These are phyloP conservation scores for Pyrenopolyporus hunteri DNA, from an alignment of 495 filamentous ascomycete genomes.

Conservation along the genomic window DNA sequence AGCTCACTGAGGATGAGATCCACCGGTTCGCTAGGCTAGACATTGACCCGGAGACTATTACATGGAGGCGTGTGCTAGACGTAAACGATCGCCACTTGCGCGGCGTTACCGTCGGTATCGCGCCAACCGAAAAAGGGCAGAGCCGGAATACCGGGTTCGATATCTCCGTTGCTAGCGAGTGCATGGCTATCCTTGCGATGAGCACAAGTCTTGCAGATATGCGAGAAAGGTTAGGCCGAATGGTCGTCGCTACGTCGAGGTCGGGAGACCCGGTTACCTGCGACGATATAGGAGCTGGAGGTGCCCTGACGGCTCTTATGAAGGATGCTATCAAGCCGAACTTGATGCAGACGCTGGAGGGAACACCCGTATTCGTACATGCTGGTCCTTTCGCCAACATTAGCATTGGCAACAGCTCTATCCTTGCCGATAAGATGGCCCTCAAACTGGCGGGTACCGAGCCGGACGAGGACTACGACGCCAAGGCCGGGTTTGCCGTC, in stretches of 20 bases:
- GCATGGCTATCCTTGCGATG: constrained; percentile 96
- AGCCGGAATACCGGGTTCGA: constrained; percentile 90
- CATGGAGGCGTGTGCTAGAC: constrained; percentile 94
- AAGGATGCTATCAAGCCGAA: constrained; percentile 98
- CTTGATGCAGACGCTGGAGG: constrained; percentile 97
- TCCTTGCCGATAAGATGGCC: constrained; percentile 92
- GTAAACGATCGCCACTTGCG: constrained; percentile 96
- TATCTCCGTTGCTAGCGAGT: constrained; percentile 96
- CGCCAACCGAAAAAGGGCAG: constrained; percentile 86
- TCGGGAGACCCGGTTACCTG: constrained; percentile 91
- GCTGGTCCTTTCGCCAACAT: constrained; percentile 98
- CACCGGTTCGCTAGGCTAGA: constrained; percentile 86
- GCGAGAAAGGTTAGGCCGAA: constrained; percentile 90
- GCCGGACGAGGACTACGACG: constrained; percentile 83
- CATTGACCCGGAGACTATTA: constrained; percentile 96
- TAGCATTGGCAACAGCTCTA: constrained; percentile 92
- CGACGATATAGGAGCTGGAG: constrained; percentile 92
- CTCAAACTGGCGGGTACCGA: constrained; percentile 96
- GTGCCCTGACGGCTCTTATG: constrained; percentile 92
- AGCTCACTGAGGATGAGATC: constrained; percentile 89
- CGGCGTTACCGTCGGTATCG: constrained; percentile 84
- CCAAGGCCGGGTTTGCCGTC: constrained; percentile 92
- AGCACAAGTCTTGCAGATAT: constrained; percentile 88
- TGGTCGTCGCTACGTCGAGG: constrained; percentile 91
- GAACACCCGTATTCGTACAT: constrained; percentile 96